Percentiles rank a stretch among this genome's conserved stretches.
Conservation (phyloP, 2,329 filamentous ascomycete species). For the Cercospora janseana region DNA sequence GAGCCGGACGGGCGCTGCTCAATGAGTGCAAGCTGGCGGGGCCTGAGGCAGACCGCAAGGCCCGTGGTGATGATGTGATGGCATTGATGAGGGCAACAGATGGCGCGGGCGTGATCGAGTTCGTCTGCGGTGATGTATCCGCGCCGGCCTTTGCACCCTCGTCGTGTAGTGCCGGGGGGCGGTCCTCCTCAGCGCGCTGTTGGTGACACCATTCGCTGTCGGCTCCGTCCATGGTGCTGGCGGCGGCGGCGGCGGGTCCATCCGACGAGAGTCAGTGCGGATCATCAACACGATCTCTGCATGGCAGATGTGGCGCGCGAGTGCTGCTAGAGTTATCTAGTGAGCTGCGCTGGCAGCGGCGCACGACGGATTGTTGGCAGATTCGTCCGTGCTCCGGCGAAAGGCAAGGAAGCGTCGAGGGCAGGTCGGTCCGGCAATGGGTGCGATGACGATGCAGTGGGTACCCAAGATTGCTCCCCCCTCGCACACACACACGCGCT, state of each 20-base stretch:
- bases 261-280: neutral
- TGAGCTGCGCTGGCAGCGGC: no score
- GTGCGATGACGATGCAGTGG: no score
- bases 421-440: no score
- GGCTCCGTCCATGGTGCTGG: neutral
- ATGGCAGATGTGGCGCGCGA: no score
- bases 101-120: neutral
- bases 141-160: conserved; percentile 1
- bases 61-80: conserved; percentile 10
- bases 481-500: no score
- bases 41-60: conserved; percentile 24
- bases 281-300: conserved; percentile 3
- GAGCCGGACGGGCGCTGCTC: conserved; percentile 31
- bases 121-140: conserved; percentile 1
- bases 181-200: neutral
- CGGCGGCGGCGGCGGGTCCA: neutral
- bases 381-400: no score
- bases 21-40: conserved; percentile 22
- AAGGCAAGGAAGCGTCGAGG: no score
- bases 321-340: no score
- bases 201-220: neutral
- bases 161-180: conserved; percentile 1
- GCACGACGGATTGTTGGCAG: no score
- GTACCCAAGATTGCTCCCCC: no score
- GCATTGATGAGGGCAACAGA: neutral